Evolutionary conservation across 2,329 filamentous ascomycete genomes (phyloP).

Genomic region (Trichophyton schoenleinii): DNA sequence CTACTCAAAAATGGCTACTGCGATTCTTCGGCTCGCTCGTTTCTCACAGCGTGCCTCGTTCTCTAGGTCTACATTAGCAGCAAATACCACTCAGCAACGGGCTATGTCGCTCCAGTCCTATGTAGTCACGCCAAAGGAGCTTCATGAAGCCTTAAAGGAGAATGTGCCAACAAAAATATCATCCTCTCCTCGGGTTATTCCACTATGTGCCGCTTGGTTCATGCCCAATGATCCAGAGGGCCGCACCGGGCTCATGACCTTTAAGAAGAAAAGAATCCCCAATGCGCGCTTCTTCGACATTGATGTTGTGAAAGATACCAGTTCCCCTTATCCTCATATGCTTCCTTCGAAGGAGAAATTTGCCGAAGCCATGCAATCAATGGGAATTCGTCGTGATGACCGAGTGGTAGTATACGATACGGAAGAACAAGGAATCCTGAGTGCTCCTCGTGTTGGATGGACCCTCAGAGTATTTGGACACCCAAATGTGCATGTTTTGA

Average conservation of each 20-base stretch:
- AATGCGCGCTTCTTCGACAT: slow-evolving; percentile 92
- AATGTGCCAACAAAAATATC: slow-evolving; percentile 70
- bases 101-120: slow-evolving; percentile 58
- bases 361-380: slow-evolving; percentile 71
- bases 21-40: slow-evolving; percentile 20
- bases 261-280: slow-evolving; percentile 71
- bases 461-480: slow-evolving; percentile 86
- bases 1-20: slow-evolving; percentile 22
- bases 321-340: slow-evolving; percentile 92
- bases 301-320: slow-evolving; percentile 76
- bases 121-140: slow-evolving; percentile 71
- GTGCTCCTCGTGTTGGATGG: slow-evolving; percentile 86
- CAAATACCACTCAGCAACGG: slow-evolving; percentile 28
- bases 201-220: slow-evolving; percentile 91
- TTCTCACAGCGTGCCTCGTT: slow-evolving; percentile 11
- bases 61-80: slow-evolving; percentile 8
- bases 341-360: slow-evolving; percentile 71
- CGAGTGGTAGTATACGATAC: slow-evolving; percentile 89
- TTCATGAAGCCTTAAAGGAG: slow-evolving; percentile 67
- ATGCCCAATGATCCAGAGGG: slow-evolving; percentile 71
- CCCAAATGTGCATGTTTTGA: slow-evolving; percentile 71
- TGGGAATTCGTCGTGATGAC: slow-evolving; percentile 80
- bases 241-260: slow-evolving; percentile 67
- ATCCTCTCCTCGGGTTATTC: slow-evolving; percentile 69
- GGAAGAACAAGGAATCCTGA: slow-evolving; percentile 84